A percentile compares a stretch with the other conserved stretches of the same genome.
These are phyloP conservation scores for Leccinum pellstonianum DNA, from an alignment of 768 basidiomycete species.

Conservation along the genomic window DNA sequence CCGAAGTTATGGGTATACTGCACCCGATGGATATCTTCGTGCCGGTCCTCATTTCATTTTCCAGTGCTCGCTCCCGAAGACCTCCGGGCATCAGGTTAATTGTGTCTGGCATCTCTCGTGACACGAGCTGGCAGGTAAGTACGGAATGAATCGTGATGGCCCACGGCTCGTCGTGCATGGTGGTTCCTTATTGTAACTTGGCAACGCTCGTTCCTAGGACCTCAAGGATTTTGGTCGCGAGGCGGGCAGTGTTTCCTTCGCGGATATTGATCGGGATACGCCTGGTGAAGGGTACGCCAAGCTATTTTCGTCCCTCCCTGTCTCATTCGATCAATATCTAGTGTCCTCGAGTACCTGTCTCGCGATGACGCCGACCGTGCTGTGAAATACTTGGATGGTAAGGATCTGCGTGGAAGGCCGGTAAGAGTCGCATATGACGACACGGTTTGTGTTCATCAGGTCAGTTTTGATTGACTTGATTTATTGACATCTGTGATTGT, in stretches of 20 bases:
- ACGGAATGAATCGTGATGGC: conserved; percentile 17
- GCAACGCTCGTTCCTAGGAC: conserved; percentile 62
- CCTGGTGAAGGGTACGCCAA: conserved; percentile 80
- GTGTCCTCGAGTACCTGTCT: conserved; percentile 87
- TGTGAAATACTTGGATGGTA: conserved; percentile 81
- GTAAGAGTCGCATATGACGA: conserved; percentile 72
- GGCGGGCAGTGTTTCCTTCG: conserved; percentile 89
- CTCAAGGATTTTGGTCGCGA: conserved; percentile 97
- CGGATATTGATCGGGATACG: conserved; percentile 87
- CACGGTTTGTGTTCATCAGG: conserved; percentile 42
- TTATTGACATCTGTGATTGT: background rate
- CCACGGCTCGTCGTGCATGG: conserved; percentile 18
- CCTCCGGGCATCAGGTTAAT: conserved; percentile 81
- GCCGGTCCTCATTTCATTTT: conserved; percentile 21
- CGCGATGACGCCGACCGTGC: conserved; percentile 92
- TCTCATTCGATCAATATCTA: conserved; percentile 31
- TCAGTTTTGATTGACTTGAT: background rate
- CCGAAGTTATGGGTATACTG: conserved; percentile 53
- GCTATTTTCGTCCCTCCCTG: background rate
- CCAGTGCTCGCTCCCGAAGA: conserved; percentile 64
- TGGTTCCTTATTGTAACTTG: conserved; percentile 14
- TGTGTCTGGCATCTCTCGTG: conserved; percentile 86
- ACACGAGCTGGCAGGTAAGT: conserved; percentile 99
- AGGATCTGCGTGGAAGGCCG: conserved; percentile 80
- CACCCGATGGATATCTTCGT: conserved; percentile 5